Percentiles rank a stretch among this genome's conserved stretches.
Evolutionary conservation across 768 basidiomycete genomes (phyloP).

Genomic region (Pluteus cervinus): DNA sequence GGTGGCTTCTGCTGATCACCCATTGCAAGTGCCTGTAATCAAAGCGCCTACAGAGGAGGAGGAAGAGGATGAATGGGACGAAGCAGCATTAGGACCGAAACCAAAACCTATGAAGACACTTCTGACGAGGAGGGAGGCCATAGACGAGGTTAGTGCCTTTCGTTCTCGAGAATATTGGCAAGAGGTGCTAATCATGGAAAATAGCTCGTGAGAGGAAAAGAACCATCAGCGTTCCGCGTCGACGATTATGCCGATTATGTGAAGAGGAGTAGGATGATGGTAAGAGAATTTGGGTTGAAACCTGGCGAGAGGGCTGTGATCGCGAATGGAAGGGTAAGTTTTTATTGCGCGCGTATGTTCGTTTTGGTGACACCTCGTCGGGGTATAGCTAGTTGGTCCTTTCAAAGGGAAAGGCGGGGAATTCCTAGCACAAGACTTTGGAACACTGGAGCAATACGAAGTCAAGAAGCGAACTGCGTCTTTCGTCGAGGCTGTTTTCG

Average conservation of each 20-base stretch:
- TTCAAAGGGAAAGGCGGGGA: constrained; percentile 40
- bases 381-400: constrained; percentile 69
- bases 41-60: too few species aligned
- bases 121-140: too few species aligned
- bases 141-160: too few species aligned
- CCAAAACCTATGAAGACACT: too few species aligned
- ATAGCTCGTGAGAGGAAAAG: too few species aligned
- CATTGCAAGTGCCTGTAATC: too few species aligned
- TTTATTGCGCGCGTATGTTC: constrained; percentile 7
- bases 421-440: constrained; percentile 70
- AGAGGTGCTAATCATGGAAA: too few species aligned
- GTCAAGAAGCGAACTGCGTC: constrained; percentile 61
- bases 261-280: constrained; percentile 39
- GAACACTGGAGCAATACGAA: constrained; percentile 69
- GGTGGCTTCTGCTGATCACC: too few species aligned
- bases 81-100: too few species aligned
- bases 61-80: too few species aligned
- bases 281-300: constrained; percentile 48
- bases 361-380: constrained; percentile 2
- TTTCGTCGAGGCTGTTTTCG: constrained; percentile 59
- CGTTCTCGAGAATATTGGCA: too few species aligned
- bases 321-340: constrained; percentile 78
- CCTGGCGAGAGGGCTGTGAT: constrained; percentile 62
- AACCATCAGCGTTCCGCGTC: too few species aligned
- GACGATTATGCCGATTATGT: constrained; percentile 40